Conservation (phyloP, 768 basidiomycete genomes). For the Baorangia bicolor region DNA sequence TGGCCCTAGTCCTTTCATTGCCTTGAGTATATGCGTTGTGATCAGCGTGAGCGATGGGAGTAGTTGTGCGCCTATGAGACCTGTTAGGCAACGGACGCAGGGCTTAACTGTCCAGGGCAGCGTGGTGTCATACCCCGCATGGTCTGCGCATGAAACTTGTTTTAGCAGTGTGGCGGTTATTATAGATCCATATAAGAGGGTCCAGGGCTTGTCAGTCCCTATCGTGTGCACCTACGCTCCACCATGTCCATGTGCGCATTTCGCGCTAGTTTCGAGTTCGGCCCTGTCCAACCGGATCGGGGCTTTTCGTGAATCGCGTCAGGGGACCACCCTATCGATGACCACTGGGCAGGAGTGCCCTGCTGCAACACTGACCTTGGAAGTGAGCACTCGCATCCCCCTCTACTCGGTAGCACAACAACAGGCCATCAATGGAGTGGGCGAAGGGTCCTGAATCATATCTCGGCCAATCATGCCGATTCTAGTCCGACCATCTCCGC, state of each 20-base stretch:
- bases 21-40: neutral
- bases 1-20: too few species aligned
- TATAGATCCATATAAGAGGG: neutral
- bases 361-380: neutral
- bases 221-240: neutral
- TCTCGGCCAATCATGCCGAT: neutral
- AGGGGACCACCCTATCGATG: too few species aligned
- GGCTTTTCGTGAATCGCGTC: neutral
- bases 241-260: neutral
- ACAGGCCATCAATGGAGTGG: neutral
- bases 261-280: neutral
- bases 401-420: neutral
- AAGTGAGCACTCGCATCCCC: neutral
- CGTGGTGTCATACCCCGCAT: neutral
- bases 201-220: neutral
- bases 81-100: neutral
- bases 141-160: neutral
- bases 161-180: neutral
- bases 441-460: too few species aligned
- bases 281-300: neutral
- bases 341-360: neutral
- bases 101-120: neutral
- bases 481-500: conserved; percentile 23
- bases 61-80: neutral
- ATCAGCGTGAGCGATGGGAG: neutral